These are phyloP conservation scores for Ceratocystiopsis sp. DNA, from an alignment of 2,329 filamentous ascomycete genomes.

Conservation along the genomic window DNA sequence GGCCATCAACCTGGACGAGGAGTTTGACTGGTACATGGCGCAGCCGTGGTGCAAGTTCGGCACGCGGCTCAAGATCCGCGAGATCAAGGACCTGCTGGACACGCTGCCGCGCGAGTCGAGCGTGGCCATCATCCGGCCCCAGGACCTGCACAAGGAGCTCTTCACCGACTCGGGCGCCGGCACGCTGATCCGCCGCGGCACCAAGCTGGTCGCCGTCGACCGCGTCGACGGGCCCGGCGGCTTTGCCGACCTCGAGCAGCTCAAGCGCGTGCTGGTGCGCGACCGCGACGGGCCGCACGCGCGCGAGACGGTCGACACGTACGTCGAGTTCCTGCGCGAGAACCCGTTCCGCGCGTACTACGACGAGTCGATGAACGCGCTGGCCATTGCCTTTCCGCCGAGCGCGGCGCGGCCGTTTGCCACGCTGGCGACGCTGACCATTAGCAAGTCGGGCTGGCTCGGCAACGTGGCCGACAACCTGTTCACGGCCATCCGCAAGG, in stretches of 20 bases:
- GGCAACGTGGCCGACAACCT: constrained; percentile 93
- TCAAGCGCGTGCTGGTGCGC: constrained; percentile 69
- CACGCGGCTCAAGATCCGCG: constrained; percentile 89
- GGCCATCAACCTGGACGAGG: constrained; percentile 91
- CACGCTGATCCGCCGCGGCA: constrained; percentile 79
- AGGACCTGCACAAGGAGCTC: constrained; percentile 86
- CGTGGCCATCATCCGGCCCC: constrained; percentile 94
- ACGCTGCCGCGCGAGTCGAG: constrained; percentile 81
- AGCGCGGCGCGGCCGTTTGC: constrained; percentile 49
- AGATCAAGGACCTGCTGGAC: constrained; percentile 87
- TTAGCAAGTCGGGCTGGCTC: constrained; percentile 87
- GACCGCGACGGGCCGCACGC: constrained; percentile 72
- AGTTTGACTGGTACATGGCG: constrained; percentile 82
- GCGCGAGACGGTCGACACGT: constrained; percentile 69
- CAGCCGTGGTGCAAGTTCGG: constrained; percentile 93
- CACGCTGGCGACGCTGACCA: constrained; percentile 77
- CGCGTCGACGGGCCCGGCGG: constrained; percentile 56
- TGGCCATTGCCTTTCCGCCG: constrained; percentile 74
- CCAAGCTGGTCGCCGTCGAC: constrained; percentile 64
- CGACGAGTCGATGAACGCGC: constrained; percentile 82
- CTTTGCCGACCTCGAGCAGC: constrained; percentile 56
- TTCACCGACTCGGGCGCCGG: constrained; percentile 94
- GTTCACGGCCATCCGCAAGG: constrained; percentile 84
- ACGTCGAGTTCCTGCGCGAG: constrained; percentile 59
- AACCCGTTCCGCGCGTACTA: constrained; percentile 85